phyloP scores from a whole-genome alignment of 2,329 filamentous ascomycete genomes.

The Aspergillus intermedius region DNA sequence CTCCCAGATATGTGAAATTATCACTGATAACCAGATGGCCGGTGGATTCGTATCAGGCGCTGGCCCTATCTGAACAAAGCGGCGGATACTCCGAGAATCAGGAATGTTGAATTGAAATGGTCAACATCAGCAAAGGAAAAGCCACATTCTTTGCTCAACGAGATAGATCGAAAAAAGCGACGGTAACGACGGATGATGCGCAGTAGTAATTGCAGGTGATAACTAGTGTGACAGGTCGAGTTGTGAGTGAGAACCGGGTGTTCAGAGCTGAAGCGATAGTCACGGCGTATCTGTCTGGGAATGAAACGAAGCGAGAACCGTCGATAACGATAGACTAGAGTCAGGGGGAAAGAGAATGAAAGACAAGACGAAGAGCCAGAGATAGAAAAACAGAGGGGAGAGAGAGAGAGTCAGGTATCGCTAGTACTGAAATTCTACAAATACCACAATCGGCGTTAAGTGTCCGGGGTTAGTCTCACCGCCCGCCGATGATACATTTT shows the following conservation, averaged over 20 bases:
- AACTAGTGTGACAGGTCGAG: too few species aligned
- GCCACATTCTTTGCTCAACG: neutral
- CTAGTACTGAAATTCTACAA: too few species aligned
- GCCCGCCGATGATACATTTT: too few species aligned
- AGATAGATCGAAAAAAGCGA: neutral
- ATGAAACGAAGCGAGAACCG: constrained; percentile 1
- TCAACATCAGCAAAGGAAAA: neutral
- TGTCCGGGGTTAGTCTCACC: too few species aligned
- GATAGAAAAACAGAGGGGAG: neutral
- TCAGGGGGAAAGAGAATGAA: constrained; percentile 1
- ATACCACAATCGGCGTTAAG: too few species aligned
- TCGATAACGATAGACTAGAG: constrained; percentile 4
- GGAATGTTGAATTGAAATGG: neutral
- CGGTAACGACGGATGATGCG: neutral
- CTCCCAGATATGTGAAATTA: neutral
- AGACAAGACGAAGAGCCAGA: neutral
- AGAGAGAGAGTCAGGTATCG: neutral
- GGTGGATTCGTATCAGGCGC: too few species aligned
- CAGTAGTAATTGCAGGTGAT: too few species aligned
- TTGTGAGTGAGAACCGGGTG: too few species aligned
- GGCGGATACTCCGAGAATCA: neutral
- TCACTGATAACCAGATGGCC: neutral
- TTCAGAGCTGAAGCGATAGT: too few species aligned
- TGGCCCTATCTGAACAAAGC: neutral
- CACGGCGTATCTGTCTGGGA: too few species aligned